Conservation (phyloP, 345 rosid species). For the Citrus mangshanensis region DNA sequence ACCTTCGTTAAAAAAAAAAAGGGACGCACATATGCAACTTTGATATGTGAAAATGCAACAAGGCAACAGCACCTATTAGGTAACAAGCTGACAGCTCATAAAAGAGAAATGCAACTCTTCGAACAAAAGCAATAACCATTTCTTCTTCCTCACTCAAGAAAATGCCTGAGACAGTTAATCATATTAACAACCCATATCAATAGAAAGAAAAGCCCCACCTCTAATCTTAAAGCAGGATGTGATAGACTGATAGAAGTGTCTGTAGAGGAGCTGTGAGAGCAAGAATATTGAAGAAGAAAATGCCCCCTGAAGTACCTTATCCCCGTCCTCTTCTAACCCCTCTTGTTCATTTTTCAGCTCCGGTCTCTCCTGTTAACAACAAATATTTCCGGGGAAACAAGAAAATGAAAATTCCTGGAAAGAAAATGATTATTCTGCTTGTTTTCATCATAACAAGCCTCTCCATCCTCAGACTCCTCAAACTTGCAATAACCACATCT, state of each 20-base stretch:
- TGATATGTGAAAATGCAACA: slow-evolving; percentile 15
- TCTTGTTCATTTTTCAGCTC: slow-evolving; percentile 41
- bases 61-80: slow-evolving; percentile 33
- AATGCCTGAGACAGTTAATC: not conserved
- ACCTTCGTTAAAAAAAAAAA: slow-evolving; percentile 1
- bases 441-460: slow-evolving; percentile 56
- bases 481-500: slow-evolving; percentile 33
- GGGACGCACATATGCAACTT: slow-evolving; percentile 4
- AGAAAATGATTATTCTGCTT: slow-evolving; percentile 57
- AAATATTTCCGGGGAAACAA: slow-evolving; percentile 29
- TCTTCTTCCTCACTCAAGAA: slow-evolving; percentile 52
- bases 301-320: slow-evolving; percentile 69
- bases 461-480: slow-evolving; percentile 62
- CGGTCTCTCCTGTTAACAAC: slow-evolving; percentile 38
- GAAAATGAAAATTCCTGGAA: slow-evolving; percentile 52
- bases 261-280: slow-evolving; percentile 12
- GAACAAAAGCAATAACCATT: slow-evolving; percentile 50
- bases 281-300: slow-evolving; percentile 22
- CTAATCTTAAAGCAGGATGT: slow-evolving; percentile 26
- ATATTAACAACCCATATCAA: not conserved
- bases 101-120: slow-evolving; percentile 28
- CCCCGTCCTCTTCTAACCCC: slow-evolving; percentile 39
- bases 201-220: slow-evolving; percentile 10
- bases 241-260: slow-evolving; percentile 11
- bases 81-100: slow-evolving; percentile 24